Evolutionary conservation across 2,329 filamentous ascomycete species (phyloP).

Genomic region (Penicillium sp.): DNA sequence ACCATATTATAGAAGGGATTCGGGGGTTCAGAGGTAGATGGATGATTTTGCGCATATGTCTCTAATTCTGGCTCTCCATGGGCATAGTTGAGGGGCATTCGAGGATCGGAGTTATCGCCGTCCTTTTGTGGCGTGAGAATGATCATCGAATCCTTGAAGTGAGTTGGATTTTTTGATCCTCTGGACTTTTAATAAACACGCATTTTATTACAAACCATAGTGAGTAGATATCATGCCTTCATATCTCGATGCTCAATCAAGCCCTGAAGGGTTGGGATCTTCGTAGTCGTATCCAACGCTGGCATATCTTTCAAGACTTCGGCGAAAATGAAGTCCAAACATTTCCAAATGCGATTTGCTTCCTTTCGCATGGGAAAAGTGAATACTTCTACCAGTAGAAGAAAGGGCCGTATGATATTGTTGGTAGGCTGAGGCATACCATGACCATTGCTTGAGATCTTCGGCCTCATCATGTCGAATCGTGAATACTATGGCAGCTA

Average conservation of each 20-base stretch:
- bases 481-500: not conserved
- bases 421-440: slow-evolving; percentile 2
- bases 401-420: slow-evolving; percentile 5
- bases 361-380: slow-evolving; percentile 3
- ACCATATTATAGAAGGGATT: not conserved
- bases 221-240: slow-evolving; percentile 1
- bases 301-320: not conserved
- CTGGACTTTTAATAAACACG: not conserved
- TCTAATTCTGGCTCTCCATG: not conserved
- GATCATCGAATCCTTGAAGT: slow-evolving; percentile 5
- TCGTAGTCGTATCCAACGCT: not conserved
- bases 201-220: not conserved
- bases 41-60: not conserved
- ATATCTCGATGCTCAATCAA: not conserved
- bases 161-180: not conserved
- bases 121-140: slow-evolving; percentile 3
- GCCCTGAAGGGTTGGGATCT: not conserved
- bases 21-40: not conserved
- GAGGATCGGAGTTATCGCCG: slow-evolving; percentile 1
- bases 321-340: slow-evolving; percentile 6
- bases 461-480: not conserved
- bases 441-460: slow-evolving; percentile 6
- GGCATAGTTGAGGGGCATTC: slow-evolving; percentile 4
- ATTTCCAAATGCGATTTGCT: slow-evolving; percentile 4
- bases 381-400: slow-evolving; percentile 3